Evolutionary conservation across 106 monocot genomes (phyloP).

Genomic region (Allium cepa): DNA sequence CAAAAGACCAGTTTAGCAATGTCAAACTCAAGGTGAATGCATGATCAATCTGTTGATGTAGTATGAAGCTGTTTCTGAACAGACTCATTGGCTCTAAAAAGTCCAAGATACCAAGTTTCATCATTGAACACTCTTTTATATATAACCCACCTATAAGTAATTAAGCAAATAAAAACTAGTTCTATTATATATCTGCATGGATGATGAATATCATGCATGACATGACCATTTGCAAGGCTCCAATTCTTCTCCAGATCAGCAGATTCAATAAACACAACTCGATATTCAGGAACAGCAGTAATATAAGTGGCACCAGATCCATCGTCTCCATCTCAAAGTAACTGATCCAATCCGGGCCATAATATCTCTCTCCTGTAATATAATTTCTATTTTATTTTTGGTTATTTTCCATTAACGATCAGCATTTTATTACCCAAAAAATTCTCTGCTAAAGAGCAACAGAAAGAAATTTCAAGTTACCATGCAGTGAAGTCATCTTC

Average conservation of each 20-base stretch:
- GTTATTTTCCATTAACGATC: background rate
- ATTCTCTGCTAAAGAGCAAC: background rate
- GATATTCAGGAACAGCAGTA: conserved; percentile 11
- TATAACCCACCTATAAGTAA: background rate
- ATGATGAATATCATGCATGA: no score
- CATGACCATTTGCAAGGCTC: conserved; percentile 26
- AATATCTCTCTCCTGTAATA: conserved; percentile 21
- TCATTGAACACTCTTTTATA: background rate
- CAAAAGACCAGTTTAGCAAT: conserved; percentile 68
- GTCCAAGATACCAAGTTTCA: background rate
- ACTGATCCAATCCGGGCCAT: conserved; percentile 42
- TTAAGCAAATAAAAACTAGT: no score
- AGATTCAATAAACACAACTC: conserved; percentile 25
- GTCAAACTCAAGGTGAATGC: conserved; percentile 91
- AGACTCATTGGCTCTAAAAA: conserved; percentile 60
- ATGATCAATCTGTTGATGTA: conserved; percentile 83
- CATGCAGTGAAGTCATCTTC: conserved; percentile 94
- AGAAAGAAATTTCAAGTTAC: conserved; percentile 18
- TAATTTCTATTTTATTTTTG: conserved; percentile 44
- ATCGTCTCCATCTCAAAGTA: conserved; percentile 55
- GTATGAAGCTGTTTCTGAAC: conserved; percentile 75
- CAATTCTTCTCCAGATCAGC: conserved; percentile 22
- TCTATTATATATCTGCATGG: conserved; percentile 32
- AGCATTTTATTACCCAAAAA: background rate
- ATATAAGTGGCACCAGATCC: conserved; percentile 33